Evolutionary conservation across 2,329 filamentous ascomycete species (phyloP), one percentile per base, ranked within the genome.

Genomic region (Diaporthe sp.): DNA sequence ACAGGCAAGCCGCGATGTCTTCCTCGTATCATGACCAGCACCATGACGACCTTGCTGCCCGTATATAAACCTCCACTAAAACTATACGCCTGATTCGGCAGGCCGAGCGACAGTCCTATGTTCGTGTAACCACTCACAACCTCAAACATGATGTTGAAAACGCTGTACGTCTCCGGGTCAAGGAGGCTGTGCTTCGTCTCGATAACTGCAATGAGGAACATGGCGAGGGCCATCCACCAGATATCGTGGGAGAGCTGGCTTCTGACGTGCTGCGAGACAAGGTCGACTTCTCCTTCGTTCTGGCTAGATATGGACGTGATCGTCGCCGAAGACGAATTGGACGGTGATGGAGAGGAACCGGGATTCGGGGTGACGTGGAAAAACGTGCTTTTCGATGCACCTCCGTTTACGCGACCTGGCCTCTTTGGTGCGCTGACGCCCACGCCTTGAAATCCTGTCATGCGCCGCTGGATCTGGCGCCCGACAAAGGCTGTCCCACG

Each of bases 231-330:
- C 19, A 94, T 89, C 84, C 88, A 91, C 92, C 92, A 93, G 13
- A 94, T 84, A 79, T 94, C 92, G 80, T 93, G 91, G 42, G 90
- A 89, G 2, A 94, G 86, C 80, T 94, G 92, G 10, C 88, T 88
- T 31, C 90, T 88, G 31, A 93, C 84, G 79, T 93, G 91, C 76
- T 89, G 86, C 53, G 70, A 76, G 25, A 77, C 75, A n/a, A 77
- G 76, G 34, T 75, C 77, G 31, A 76, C 73, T 17, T 74, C 69
- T 13, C 78, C 79, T 55, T 77, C 77, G 22, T 73, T 74, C 22
- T 53, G 61, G n/a, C 44, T 34, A 28, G 70, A 78, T 68, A 73
- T 77, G 12, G 77, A 77, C 19, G 79, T 58, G 17, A 72, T 28
- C 25, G 70, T 75, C n/a, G 51, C 72, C 77, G 74, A 57, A 74